phyloP scores from a whole-genome alignment of 2,329 filamentous ascomycete species.

The Cladobotryum mycophilum region DNA sequence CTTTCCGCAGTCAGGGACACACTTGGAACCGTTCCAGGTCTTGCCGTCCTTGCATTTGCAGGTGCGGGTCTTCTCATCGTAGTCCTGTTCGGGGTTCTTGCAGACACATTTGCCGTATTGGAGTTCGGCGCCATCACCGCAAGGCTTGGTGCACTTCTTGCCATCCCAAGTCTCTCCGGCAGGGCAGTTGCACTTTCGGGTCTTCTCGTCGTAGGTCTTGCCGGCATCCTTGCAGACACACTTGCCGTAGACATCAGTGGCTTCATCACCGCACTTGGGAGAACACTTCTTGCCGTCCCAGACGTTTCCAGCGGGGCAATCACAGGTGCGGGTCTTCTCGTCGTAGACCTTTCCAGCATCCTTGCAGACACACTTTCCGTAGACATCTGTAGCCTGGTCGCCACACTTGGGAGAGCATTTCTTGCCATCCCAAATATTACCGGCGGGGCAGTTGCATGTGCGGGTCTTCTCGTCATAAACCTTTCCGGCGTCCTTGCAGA shows the following conservation, averaged over 20 bases:
- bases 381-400: background rate
- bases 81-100: background rate
- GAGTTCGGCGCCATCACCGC: background rate
- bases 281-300: constrained; percentile 2
- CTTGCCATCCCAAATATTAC: background rate
- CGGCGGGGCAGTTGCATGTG: constrained; percentile 1
- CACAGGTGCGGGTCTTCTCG: background rate
- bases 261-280: constrained; percentile 5
- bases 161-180: constrained; percentile 1
- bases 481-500: constrained; percentile 4
- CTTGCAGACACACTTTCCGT: constrained; percentile 8
- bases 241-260: background rate
- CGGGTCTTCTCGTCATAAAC: background rate
- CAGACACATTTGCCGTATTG: background rate
- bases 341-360: constrained; percentile 2
- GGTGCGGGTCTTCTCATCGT: background rate
- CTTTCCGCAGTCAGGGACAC: constrained; percentile 3
- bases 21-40: constrained; percentile 2
- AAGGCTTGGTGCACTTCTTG: background rate
- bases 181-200: constrained; percentile 7
- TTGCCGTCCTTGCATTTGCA: background rate
- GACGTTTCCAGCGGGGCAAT: background rate
- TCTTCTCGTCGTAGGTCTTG: background rate
- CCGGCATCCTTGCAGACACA: constrained; percentile 1
- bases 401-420: constrained; percentile 1